A percentile compares a stretch with the other conserved stretches of the same genome.
Evolutionary conservation across 257 asterid species (phyloP).

Genomic region (Paraleonurus japonicus): DNA sequence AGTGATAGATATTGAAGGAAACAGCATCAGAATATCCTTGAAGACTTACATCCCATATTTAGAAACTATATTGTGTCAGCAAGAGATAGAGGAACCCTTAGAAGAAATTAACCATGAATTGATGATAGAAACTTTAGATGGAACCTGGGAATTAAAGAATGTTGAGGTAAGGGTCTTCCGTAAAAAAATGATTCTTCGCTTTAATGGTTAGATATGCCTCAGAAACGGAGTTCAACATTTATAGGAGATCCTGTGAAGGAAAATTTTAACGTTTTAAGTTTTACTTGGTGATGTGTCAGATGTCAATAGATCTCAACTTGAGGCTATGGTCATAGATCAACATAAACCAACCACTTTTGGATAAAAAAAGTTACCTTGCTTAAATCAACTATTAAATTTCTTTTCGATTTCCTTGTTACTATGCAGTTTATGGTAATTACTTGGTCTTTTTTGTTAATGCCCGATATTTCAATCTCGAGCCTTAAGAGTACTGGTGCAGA

Average conservation of each 20-base stretch:
- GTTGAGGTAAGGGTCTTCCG: slow-evolving; percentile 52
- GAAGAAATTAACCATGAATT: slow-evolving; percentile 80
- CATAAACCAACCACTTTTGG: not conserved
- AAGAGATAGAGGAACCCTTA: slow-evolving; percentile 56
- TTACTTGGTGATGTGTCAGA: too few relatives aligned
- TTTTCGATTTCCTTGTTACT: not conserved
- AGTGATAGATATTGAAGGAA: slow-evolving; percentile 67
- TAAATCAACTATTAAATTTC: not conserved
- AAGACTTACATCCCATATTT: slow-evolving; percentile 64
- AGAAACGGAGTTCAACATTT: slow-evolving; percentile 1
- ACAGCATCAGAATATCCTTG: slow-evolving; percentile 67
- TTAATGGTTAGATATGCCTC: slow-evolving; percentile 1
- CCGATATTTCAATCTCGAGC: not conserved
- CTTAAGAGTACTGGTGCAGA: not conserved
- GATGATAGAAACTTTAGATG: slow-evolving; percentile 62
- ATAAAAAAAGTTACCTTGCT: not conserved
- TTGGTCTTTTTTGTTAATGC: not conserved
- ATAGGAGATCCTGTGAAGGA: not conserved
- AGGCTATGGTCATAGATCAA: too few relatives aligned
- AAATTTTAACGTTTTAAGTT: not conserved
- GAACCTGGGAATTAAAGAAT: slow-evolving; percentile 61
- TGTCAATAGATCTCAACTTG: too few relatives aligned
- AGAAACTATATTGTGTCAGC: slow-evolving; percentile 51
- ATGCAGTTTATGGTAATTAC: not conserved
- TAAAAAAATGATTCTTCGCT: not conserved